Base-by-base conservation (phyloP, 768 basidiomycete genomes). In the Xerocomellus chrysenteron region DNA sequence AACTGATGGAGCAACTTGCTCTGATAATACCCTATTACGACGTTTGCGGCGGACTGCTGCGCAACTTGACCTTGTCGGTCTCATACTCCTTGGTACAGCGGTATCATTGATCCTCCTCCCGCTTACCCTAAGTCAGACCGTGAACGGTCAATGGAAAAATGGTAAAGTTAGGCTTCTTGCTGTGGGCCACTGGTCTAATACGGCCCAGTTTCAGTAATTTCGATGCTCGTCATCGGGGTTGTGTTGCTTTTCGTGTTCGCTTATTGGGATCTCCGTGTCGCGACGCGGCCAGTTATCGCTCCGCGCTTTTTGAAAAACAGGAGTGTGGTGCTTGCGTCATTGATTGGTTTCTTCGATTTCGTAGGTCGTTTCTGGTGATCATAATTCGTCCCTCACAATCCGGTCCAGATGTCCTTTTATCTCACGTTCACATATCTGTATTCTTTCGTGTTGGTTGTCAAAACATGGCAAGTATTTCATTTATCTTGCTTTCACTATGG, bases 371-470 rank as follows among this genome's bases (percentile, higher is more conserved):
- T 46, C 17, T 14, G 11, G 11, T 37, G 16, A 42, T 42, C 47
- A 21, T 40, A 51, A 39, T 53, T 56, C 58, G n/a, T 54, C 30
- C 17, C 44, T 35, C 10, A 48, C 49, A n/a, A 24, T 10, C n/a
- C 13, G 8, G 8, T 7, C 7, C 51, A 86, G 84, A 63, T 82
- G 62, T 83, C 84, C 2, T 86, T 82, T 73, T 86, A 82, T 75
- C 77, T 92, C 45, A 85, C 87, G 1, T 86, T 75, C 70, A 84
- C 86, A 11, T 91, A 90, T 65, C 80, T 90, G 17, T 91, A 83
- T 74, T 86, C 85, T 2, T 89, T 84, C 68, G 78, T 87, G 40
- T 54, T 81, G 11, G 73, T 82, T 28, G 78, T 80, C 19, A 80
- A 80, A 58, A 75, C 77, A 40, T 81, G 82, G 82, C 75, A 60